phyloP scores from a whole-genome alignment of 106 monocot genomes.

The Amphibolis antarctica region DNA sequence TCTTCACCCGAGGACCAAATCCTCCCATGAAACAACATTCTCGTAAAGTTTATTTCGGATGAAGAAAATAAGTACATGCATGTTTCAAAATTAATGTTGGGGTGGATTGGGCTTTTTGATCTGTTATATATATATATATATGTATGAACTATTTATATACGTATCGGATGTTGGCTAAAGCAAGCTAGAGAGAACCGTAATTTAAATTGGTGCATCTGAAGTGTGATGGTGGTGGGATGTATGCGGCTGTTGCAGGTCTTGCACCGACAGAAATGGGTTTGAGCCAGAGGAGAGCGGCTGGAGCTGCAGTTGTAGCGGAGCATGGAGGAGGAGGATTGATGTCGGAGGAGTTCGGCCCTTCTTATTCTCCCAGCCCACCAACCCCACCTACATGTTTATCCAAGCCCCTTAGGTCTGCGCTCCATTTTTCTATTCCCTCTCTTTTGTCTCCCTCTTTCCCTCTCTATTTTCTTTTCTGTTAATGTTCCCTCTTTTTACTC shows the following conservation, averaged over 20 bases:
- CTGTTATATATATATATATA: too few species aligned
- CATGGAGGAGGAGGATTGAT: background rate
- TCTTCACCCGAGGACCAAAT: background rate
- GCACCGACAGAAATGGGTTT: conserved; percentile 1
- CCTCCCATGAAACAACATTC: background rate
- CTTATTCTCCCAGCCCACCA: conserved; percentile 6
- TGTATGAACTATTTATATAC: too few species aligned
- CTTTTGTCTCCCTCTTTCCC: background rate
- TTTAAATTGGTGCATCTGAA: background rate
- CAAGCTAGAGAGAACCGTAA: background rate
- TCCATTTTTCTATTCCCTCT: background rate
- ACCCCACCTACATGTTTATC: conserved; percentile 6
- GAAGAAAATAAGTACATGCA: too few species aligned
- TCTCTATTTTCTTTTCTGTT: too few species aligned
- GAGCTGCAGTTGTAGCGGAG: background rate
- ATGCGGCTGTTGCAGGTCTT: conserved; percentile 5
- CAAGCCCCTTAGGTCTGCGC: conserved; percentile 3
- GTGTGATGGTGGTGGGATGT: background rate
- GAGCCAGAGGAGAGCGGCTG: conserved; percentile 2
- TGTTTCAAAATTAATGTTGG: too few species aligned
- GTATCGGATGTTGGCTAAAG: background rate
- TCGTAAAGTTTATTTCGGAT: too few species aligned
- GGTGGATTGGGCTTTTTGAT: background rate
- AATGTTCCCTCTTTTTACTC: too few species aligned
- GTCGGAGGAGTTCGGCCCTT: conserved; percentile 1